Evolutionary conservation across 2,329 filamentous ascomycete species (phyloP), one percentile per base, ranked within the genome.

Genomic region (Hypoxylon sp.): DNA sequence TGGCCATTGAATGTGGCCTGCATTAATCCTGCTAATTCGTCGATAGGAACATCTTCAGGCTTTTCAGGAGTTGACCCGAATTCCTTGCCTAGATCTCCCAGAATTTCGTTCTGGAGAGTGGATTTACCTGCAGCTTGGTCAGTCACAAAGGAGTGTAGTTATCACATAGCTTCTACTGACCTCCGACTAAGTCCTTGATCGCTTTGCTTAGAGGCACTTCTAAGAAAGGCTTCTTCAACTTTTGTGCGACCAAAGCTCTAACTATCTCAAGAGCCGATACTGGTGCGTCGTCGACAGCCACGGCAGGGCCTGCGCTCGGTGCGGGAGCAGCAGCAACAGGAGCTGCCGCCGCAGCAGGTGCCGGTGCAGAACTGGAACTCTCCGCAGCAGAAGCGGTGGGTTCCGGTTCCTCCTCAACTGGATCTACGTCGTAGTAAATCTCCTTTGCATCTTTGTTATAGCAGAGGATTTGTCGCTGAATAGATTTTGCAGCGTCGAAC

Each of bases 401-500:
- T 75, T 91, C 91, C 48, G 91, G 87, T 80, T 98, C 96, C 61
- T 99, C 96, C 75, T 96, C 93, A 28, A 97, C 84, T 0, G 96
- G 96, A 76, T 99, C 96, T 45, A 97, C 94, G 77, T 97, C 95
- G 81, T 99, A 99, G 85, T 99, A 99, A 71, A 99, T 99, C 80
- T 99, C 96, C 80, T 97, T 98, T 60, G 93, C 92, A 77, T 99
- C 96, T 81, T 99, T 99, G 85, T 97, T 98, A 85, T 98, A 99
- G 85, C 96, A 98, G 61, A 99, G 88, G 78, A 99, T 97, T 80
- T 98, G 95, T 78, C 96, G 89, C 82, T 97, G 94, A 44, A 98
- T 91, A 6, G 95, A 97, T 76, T 95, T 95, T 67, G 96, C 96
- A 60, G 96, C 96, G 81, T 99, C 96, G 81, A 97, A 97, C 69